Evolutionary conservation across 495 filamentous ascomycete genomes (phyloP), one percentile per base, ranked within the genome.

Genomic region (Trypethelium eluteriae): DNA sequence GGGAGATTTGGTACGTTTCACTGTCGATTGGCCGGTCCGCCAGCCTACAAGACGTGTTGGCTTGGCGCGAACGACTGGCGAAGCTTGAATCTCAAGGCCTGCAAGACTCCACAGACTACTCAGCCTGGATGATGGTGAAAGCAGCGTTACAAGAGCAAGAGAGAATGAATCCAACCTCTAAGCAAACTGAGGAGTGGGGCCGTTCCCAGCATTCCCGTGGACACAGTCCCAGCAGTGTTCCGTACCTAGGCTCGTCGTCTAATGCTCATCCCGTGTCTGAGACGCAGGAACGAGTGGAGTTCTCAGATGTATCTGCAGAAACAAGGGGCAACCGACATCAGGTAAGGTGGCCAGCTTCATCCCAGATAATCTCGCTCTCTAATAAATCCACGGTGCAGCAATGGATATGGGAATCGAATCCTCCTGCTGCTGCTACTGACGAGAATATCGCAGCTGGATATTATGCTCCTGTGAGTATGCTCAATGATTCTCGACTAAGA

Each of bases 1-100:
- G 53, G 53, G 53, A 59, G 32, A 11, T 3, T 35, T 59, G 53
- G 53, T 59, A 59, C 32, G 53, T 59, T 9, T 59, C 53, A 32
- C 34, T 59, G 7, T 35, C 53, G 9, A 36, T 59, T 7, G 53
- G 53, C 7, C 53, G 53, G 6, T 9, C 32, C 36, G 53, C 53
- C n/a, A 59, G 25, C 5, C 5, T 6, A 7, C 3, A 59, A 59
- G 53, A 59, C 14, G 32, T 59, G 7, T 35, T 59, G 5, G 32
- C n/a, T 32, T 59, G 53, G 53, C 53, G 53, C 5, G 18, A 7
- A 7, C 53, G 32, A 34, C 53, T 39, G 18, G 53, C 53, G 7
- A 59, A 59, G 7, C 53, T 59, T 59, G 53, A 35, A 36, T 35
- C 36, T 9, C 53, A 36, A 6, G 53, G 53, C 5, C 7, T 35